phyloP scores from a whole-genome alignment of 176 grass and related monocot genomes.

The Elymus sibiricus region DNA sequence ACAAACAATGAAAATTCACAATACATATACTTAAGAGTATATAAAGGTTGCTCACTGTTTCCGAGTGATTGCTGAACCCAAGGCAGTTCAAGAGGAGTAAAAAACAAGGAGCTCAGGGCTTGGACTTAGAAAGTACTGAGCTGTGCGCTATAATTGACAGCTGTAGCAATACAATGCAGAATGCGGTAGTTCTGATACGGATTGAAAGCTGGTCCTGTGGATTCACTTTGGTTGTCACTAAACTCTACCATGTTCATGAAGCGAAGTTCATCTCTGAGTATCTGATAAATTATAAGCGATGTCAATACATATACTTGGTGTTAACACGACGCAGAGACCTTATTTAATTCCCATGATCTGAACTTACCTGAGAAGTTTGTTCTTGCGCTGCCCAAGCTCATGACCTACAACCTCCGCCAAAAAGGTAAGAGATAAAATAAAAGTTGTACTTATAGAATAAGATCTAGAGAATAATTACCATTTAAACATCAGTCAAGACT shows the following conservation, averaged over 20 bases:
- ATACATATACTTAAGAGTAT: neutral
- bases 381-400: constrained; percentile 47
- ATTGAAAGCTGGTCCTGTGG: neutral
- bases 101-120: neutral
- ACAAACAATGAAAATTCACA: neutral
- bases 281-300: constrained; percentile 42
- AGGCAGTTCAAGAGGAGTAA: neutral
- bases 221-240: constrained; percentile 21
- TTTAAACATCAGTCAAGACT: neutral
- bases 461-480: neutral
- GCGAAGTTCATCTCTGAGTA: constrained; percentile 92
- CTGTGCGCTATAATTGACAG: neutral
- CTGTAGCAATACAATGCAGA: constrained; percentile 16
- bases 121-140: constrained; percentile 21
- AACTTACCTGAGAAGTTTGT: constrained; percentile 63
- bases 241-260: constrained; percentile 31
- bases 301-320: neutral
- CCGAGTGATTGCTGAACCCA: neutral
- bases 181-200: constrained; percentile 18
- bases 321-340: neutral
- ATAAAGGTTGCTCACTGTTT: neutral
- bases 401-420: constrained; percentile 36
- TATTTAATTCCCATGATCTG: constrained; percentile 14
- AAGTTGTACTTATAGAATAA: constrained; percentile 1
- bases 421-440: neutral